These are phyloP conservation scores for Magnaporthiopsis poae DNA, from an alignment of 2,329 filamentous ascomycete genomes.

Conservation along the genomic window DNA sequence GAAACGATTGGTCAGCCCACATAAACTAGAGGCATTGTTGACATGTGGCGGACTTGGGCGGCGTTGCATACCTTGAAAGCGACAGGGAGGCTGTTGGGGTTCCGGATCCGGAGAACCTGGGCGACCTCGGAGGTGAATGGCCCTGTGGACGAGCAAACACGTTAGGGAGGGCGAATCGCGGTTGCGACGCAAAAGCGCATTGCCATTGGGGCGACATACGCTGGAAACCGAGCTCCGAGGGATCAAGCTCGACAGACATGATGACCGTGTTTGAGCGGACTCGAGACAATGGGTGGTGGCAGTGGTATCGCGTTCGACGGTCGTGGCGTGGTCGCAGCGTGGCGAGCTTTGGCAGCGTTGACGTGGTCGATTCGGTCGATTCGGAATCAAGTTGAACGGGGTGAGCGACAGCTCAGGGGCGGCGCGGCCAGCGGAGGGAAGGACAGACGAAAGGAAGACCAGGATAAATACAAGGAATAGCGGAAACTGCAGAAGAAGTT, in stretches of 20 bases:
- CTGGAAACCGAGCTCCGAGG: slow-evolving; percentile 82
- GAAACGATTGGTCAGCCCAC: slow-evolving; percentile 20
- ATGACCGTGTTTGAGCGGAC: slow-evolving; percentile 22
- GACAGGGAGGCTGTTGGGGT: slow-evolving; percentile 51
- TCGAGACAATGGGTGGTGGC: background rate
- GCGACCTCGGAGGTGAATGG: slow-evolving; percentile 58
- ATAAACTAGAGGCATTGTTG: slow-evolving; percentile 24
- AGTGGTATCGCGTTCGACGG: background rate
- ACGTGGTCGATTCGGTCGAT: slow-evolving; percentile 1
- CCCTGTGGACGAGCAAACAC: slow-evolving; percentile 31
- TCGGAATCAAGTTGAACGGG: background rate
- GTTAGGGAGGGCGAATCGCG: slow-evolving; percentile 13
- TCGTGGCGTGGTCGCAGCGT: background rate
- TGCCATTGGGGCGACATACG: slow-evolving; percentile 47
- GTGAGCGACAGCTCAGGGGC: background rate
- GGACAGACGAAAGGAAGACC: background rate
- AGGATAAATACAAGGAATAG: background rate
- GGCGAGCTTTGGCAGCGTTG: background rate
- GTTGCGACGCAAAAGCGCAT: slow-evolving; percentile 6
- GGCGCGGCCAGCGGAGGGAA: background rate
- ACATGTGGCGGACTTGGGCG: background rate
- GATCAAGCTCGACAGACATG: slow-evolving; percentile 95
- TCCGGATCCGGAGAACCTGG: slow-evolving; percentile 55
- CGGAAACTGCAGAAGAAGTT: background rate
- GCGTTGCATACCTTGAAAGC: slow-evolving; percentile 54